These are phyloP conservation scores for Kazachstania africana DNA, from an alignment of 805 yeast genomes.

Conservation along the genomic window DNA sequence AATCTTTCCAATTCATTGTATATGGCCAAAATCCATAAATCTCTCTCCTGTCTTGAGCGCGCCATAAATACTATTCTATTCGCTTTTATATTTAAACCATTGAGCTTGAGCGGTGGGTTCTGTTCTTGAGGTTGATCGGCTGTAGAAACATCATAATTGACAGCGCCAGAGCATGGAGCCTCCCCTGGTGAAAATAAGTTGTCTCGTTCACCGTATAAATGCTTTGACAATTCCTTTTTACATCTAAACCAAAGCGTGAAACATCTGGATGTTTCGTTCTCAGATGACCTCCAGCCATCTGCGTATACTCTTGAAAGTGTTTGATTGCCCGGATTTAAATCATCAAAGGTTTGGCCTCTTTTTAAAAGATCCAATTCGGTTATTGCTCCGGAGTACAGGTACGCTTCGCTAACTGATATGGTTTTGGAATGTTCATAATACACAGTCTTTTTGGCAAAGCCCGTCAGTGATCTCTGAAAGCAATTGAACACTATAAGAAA, in stretches of 20 bases:
- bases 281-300: constrained; percentile 80
- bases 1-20: constrained; percentile 28
- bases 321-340: constrained; percentile 40
- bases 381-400: constrained; percentile 60
- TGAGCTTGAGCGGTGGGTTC: constrained; percentile 22
- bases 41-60: constrained; percentile 70
- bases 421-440: constrained; percentile 44
- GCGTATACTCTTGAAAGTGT: constrained; percentile 59
- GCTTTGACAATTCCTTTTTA: constrained; percentile 23
- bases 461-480: constrained; percentile 34
- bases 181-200: constrained; percentile 1
- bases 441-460: constrained; percentile 35
- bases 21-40: constrained; percentile 55
- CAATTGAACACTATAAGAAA: constrained; percentile 46
- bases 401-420: constrained; percentile 55
- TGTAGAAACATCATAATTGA: constrained; percentile 1
- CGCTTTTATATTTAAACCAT: constrained; percentile 56
- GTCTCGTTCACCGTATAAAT: background rate
- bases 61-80: constrained; percentile 65
- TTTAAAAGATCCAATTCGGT: constrained; percentile 46
- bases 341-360: constrained; percentile 35
- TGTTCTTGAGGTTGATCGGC: too few relatives aligned
- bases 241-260: constrained; percentile 79
- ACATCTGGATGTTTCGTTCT: constrained; percentile 62
- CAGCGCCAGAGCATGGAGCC: constrained; percentile 4